Evolutionary conservation across 2,329 filamentous ascomycete species (phyloP).

Genomic region (Penicillium freii): DNA sequence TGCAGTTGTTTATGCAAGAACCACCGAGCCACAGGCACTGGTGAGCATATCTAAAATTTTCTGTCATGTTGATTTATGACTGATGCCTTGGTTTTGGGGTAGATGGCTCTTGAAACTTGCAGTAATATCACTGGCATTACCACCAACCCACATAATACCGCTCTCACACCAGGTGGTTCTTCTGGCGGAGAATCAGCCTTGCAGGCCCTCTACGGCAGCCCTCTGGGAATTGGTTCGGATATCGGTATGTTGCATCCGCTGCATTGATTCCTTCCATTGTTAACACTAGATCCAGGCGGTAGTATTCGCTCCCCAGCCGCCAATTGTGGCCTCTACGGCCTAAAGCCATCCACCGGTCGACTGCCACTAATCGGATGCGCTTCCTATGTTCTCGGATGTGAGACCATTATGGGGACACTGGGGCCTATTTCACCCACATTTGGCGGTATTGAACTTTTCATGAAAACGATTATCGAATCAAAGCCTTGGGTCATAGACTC

Average conservation of each 20-base stretch:
- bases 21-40: conserved; percentile 30
- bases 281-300: neutral
- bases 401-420: conserved; percentile 25
- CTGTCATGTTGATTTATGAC: neutral
- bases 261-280: neutral
- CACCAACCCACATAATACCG: conserved; percentile 25
- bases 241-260: conserved; percentile 12
- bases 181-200: conserved; percentile 27
- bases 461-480: conserved; percentile 33
- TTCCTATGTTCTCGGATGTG: conserved; percentile 22
- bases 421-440: conserved; percentile 57
- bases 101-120: conserved; percentile 33
- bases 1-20: conserved; percentile 32
- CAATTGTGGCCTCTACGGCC: neutral
- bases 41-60: neutral
- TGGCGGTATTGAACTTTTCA: conserved; percentile 48
- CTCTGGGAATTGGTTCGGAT: conserved; percentile 25
- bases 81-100: neutral
- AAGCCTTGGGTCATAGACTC: neutral
- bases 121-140: conserved; percentile 32
- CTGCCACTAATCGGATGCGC: conserved; percentile 18
- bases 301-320: neutral
- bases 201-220: conserved; percentile 23
- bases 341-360: conserved; percentile 14
- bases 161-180: conserved; percentile 23